phyloP scores from a whole-genome alignment of 257 asterid genomes.

The Primulina tabacum region DNA sequence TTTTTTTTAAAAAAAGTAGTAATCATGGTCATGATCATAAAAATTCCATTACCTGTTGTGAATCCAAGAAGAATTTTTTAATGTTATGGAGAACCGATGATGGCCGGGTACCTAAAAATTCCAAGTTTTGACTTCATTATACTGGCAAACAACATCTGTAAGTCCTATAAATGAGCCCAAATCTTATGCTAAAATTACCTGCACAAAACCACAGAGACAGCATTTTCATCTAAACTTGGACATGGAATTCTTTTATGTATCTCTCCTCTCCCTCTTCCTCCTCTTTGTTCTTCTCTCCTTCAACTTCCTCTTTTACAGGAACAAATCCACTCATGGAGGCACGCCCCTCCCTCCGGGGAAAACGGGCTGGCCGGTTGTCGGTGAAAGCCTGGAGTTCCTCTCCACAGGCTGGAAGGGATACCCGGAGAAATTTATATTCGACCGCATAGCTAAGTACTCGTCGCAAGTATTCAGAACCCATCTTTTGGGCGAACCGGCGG shows the following conservation, averaged over 20 bases:
- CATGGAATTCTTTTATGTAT: conserved; percentile 57
- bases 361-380: conserved; percentile 52
- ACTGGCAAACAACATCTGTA: neutral
- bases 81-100: too few species aligned
- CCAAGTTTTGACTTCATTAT: neutral
- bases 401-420: conserved; percentile 56
- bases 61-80: too few species aligned
- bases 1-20: too few species aligned
- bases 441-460: conserved; percentile 40
- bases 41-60: too few species aligned
- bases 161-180: neutral
- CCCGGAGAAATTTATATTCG: conserved; percentile 52
- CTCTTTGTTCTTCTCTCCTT: conserved; percentile 45
- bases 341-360: conserved; percentile 44
- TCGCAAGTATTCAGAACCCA: conserved; percentile 42
- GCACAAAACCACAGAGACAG: neutral
- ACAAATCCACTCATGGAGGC: conserved; percentile 19
- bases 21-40: too few species aligned
- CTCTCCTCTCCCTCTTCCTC: conserved; percentile 45
- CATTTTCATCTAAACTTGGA: neutral
- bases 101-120: too few species aligned
- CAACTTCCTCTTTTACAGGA: conserved; percentile 52
- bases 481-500: conserved; percentile 37
- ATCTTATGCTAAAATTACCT: neutral
- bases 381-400: conserved; percentile 52